Evolutionary conservation across 2,329 filamentous ascomycete species (phyloP).

Genomic region (Colletotrichum sp.): DNA sequence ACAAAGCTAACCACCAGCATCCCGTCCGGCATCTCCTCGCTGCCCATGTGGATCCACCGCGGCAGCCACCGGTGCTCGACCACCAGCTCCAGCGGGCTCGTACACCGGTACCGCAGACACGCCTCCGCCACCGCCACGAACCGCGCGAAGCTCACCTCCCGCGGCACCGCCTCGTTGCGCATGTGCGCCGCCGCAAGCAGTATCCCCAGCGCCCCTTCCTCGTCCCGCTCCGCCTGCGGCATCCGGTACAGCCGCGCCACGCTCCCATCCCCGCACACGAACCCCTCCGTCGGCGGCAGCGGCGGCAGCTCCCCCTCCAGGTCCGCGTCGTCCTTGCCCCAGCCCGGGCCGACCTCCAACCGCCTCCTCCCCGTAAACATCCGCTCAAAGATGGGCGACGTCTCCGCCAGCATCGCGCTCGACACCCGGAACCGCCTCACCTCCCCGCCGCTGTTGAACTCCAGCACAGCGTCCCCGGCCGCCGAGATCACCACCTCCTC

Average conservation of each 20-base stretch:
- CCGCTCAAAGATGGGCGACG: conserved; percentile 55
- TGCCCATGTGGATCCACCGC: conserved; percentile 53
- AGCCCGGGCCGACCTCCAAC: conserved; percentile 12
- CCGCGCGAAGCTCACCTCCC: conserved; percentile 49
- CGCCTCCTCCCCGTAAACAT: conserved; percentile 44
- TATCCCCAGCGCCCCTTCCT: conserved; percentile 45
- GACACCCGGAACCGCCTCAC: conserved; percentile 56
- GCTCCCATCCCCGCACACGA: conserved; percentile 46
- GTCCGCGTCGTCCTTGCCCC: conserved; percentile 43
- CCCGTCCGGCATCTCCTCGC: conserved; percentile 54
- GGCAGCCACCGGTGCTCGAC: conserved; percentile 59
- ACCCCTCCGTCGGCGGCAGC: conserved; percentile 33
- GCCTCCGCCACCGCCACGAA: conserved; percentile 59
- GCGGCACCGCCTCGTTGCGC: conserved; percentile 51
- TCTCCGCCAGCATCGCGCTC: conserved; percentile 54
- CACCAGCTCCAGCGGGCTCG: conserved; percentile 52
- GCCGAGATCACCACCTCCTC: conserved; percentile 48
- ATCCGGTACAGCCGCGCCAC: conserved; percentile 55
- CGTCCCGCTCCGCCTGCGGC: conserved; percentile 55
- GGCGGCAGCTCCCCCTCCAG: conserved; percentile 38
- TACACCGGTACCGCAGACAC: conserved; percentile 56
- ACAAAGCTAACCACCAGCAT: conserved; percentile 58
- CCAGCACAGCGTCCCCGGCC: conserved; percentile 55
- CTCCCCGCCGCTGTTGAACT: conserved; percentile 50
- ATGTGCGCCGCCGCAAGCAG: conserved; percentile 58